These are phyloP conservation scores for Penicillium odoratum DNA, from an alignment of 495 filamentous ascomycete species.

Conservation along the genomic window DNA sequence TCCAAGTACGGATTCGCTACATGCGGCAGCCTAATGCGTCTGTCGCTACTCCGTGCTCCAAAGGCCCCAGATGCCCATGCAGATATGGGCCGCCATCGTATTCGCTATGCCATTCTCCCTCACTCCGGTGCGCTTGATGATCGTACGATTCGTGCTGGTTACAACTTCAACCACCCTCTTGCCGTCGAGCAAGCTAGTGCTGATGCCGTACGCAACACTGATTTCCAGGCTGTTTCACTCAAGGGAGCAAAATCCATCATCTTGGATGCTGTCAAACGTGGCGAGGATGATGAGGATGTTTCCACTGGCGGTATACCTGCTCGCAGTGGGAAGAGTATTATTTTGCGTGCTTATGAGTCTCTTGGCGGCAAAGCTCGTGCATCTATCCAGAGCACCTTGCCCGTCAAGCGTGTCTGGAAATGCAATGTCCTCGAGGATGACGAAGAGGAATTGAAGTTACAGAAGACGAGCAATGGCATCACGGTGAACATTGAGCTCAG, in stretches of 20 bases:
- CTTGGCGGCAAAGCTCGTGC: constrained; percentile 80
- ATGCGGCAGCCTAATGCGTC: constrained; percentile 84
- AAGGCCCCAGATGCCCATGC: constrained; percentile 96
- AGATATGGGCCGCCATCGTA: constrained; percentile 89
- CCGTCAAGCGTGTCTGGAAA: constrained; percentile 75
- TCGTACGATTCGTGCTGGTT: constrained; percentile 77
- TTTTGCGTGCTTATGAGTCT: constrained; percentile 85
- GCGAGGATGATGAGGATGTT: constrained; percentile 93
- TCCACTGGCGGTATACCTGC: constrained; percentile 66
- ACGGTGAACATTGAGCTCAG: constrained; percentile 65
- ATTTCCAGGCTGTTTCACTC: constrained; percentile 55
- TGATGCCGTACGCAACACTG: constrained; percentile 19
- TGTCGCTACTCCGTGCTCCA: constrained; percentile 85
- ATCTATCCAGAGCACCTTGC: constrained; percentile 60
- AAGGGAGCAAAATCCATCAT: constrained; percentile 62
- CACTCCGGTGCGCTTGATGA: constrained; percentile 70
- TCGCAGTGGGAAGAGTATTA: constrained; percentile 72
- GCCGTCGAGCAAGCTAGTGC: constrained; percentile 40
- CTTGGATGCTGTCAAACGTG: constrained; percentile 84
- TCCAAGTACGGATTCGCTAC: constrained; percentile 97
- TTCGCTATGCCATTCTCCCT: constrained; percentile 90
- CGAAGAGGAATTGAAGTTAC: constrained; percentile 51
- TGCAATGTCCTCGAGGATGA: constrained; percentile 69
- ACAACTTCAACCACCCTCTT: constrained; percentile 87
- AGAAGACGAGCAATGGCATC: constrained; percentile 43